Percentiles rank a stretch among this genome's conserved stretches.
phyloP scores from a whole-genome alignment of 495 filamentous ascomycete genomes.

The Lepidopterella palustris region DNA sequence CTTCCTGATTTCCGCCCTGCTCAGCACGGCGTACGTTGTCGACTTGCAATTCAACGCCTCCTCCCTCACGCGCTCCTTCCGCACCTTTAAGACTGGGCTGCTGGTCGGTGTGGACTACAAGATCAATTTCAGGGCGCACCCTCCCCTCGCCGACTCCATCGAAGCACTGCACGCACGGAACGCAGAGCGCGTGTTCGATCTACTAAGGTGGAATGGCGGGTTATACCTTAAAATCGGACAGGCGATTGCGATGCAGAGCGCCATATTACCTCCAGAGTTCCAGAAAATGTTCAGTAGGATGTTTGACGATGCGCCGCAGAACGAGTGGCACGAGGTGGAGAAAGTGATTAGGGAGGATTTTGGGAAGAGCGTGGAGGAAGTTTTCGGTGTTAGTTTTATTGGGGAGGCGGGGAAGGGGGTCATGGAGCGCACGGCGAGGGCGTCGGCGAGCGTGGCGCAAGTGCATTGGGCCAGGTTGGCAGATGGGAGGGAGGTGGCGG shows the following conservation, averaged over 20 bases:
- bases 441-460: conserved; percentile 89
- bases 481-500: conserved; percentile 82
- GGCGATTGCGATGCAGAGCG: conserved; percentile 96
- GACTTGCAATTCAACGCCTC: conserved; percentile 73
- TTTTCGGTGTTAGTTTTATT: conserved; percentile 77
- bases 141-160: conserved; percentile 60
- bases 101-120: conserved; percentile 90
- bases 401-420: conserved; percentile 62
- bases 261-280: conserved; percentile 85
- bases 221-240: conserved; percentile 97
- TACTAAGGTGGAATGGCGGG: conserved; percentile 81
- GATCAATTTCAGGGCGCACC: conserved; percentile 82
- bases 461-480: conserved; percentile 85
- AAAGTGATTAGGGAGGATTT: conserved; percentile 84
- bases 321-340: conserved; percentile 83
- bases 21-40: conserved; percentile 55
- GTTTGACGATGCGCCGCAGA: conserved; percentile 98
- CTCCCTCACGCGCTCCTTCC: conserved; percentile 67
- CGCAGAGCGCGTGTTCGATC: conserved; percentile 70
- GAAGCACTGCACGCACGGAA: conserved; percentile 69
- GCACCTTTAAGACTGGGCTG: conserved; percentile 73
- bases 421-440: conserved; percentile 82
- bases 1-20: conserved; percentile 52
- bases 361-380: conserved; percentile 69
- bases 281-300: conserved; percentile 91